Evolutionary conservation across 768 basidiomycete genomes (phyloP), one percentile per base, ranked within the genome.

Genomic region (Termitomyces sp.): DNA sequence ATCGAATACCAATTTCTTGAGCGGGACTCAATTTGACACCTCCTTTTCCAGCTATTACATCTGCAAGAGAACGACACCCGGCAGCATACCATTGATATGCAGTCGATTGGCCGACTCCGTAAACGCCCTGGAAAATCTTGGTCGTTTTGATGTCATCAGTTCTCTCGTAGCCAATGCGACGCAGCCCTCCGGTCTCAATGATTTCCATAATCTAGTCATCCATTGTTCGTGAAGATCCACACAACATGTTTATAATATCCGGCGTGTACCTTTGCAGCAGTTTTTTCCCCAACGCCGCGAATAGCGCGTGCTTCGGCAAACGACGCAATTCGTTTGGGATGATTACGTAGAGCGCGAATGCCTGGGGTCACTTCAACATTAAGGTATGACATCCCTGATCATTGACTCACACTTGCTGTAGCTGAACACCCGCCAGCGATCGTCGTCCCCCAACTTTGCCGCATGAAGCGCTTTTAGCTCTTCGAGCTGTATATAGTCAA

Each of bases 1-100:
- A 86, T 60, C 76, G 72, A 40, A 93, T 67, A 0, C 90, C 91
- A 57, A 92, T 87, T 67, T 83, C 76, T 71, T 91, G 92, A 1
- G 70, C 84, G 2, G 74, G 59, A 1, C 81, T 80, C 45, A 94
- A 69, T 63, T 79, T 83, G 43, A 95, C 77, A 0, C 86, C 90
- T 2, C 79, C 77, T 67, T 85, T 87, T 38, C 86, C 75, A 25
- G 76, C 74, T 60, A 73, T 71, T 42, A 97, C 73, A 66, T 98
- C 94, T 9, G 88, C 86, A 37, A 97, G 79, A 3, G 86, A 89
- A 55, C 92, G 80, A 53, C 91, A 89, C 0, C 95, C 96, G 20
- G 77, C 81, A 20, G 80, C 71, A 70, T 88, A 94, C 87, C 94
- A 93, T 66, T 84, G 75, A 61, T 80, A 81, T 1, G 94, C 92